Evolutionary conservation across 129 eudicot species (phyloP), one percentile per base, ranked within the genome.

Genomic region (Pulicaria dysenterica): DNA sequence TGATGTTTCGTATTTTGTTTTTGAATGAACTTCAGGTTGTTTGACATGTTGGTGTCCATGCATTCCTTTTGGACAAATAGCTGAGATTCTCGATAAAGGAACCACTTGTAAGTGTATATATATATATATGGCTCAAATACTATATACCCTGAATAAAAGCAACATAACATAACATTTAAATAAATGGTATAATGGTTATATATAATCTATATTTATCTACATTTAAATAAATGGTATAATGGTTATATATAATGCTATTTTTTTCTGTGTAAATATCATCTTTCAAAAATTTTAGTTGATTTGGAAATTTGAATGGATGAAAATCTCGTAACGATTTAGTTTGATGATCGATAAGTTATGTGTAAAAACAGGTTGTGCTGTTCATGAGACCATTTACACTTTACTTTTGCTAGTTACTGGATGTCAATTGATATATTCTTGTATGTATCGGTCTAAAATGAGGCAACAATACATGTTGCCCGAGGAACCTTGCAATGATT

Each of bases 21-120:
- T n/a, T n/a, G n/a, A n/a, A n/a, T n/a, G n/a, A n/a, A n/a, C n/a
- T n/a, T n/a, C n/a, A 89, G 92, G 96, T 58, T 86, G 89, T 65
- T 5, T 87, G 4, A 88, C 95, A 12, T 86, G 72, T 47, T 85
- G 84, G 74, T 91, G 97, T 49, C 97, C 97, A 5, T 91, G 92
- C 72, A 84, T 89, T 68, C 68, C 96, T 15, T 86, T 89, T 15
- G 96, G 96, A 19, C 85, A 71, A 65, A 75, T 89, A 11, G 83
- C 96, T 24, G 96, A 89, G 70, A 86, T 89, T 39, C 74, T 49
- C 0, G 96, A 90, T 19, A 77, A 64, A 66, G 97, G 95, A 72
- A 69, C 84, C 24, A 85, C 84, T 24, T 58, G 97, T 91, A 82
- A 83, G 89, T n/a, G n/a, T n/a, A n/a, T n/a, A n/a, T n/a, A n/a